phyloP scores from a whole-genome alignment of 2,329 filamentous ascomycete genomes.

The Setomelanomma holmii region DNA sequence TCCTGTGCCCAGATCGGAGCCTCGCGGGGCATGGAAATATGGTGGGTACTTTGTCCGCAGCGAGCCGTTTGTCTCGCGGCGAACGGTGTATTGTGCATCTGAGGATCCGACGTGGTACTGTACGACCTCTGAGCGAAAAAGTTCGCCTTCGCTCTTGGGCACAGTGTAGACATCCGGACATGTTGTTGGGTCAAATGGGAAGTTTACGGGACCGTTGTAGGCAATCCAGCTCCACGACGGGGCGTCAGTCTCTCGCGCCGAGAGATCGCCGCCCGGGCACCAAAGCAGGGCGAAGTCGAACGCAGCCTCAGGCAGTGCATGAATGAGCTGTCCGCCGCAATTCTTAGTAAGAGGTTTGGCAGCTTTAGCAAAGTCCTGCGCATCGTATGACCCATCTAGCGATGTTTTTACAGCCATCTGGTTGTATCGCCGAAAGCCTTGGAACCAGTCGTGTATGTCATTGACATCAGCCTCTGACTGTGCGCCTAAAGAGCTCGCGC shows the following conservation, averaged over 20 bases:
- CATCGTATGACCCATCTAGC: slow-evolving; percentile 13
- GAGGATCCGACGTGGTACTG: slow-evolving; percentile 35
- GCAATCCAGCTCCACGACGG: slow-evolving; percentile 45
- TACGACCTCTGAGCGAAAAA: slow-evolving; percentile 39
- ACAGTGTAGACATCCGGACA: slow-evolving; percentile 35
- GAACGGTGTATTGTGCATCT: slow-evolving; percentile 33
- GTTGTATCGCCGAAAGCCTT: slow-evolving; percentile 41
- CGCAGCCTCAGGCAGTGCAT: slow-evolving; percentile 40
- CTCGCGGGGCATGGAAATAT: slow-evolving; percentile 33
- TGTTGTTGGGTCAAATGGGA: slow-evolving; percentile 44
- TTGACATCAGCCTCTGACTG: slow-evolving; percentile 31
- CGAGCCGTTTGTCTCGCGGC: slow-evolving; percentile 30
- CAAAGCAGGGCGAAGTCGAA: slow-evolving; percentile 44
- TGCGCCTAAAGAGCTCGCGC: slow-evolving; percentile 24
- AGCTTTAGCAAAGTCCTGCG: slow-evolving; percentile 30
- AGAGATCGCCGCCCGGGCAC: slow-evolving; percentile 34
- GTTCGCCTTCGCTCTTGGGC: slow-evolving; percentile 26
- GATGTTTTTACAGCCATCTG: slow-evolving; percentile 32
- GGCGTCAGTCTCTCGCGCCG: slow-evolving; percentile 20
- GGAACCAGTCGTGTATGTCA: slow-evolving; percentile 37
- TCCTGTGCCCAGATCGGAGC: slow-evolving; percentile 21
- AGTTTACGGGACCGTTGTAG: slow-evolving; percentile 35
- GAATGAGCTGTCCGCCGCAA: slow-evolving; percentile 38
- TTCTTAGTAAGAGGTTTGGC: slow-evolving; percentile 34
- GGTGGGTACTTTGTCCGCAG: slow-evolving; percentile 35